Base-by-base conservation (phyloP, 208 protist species). In the Spongospora subterranea region DNA sequence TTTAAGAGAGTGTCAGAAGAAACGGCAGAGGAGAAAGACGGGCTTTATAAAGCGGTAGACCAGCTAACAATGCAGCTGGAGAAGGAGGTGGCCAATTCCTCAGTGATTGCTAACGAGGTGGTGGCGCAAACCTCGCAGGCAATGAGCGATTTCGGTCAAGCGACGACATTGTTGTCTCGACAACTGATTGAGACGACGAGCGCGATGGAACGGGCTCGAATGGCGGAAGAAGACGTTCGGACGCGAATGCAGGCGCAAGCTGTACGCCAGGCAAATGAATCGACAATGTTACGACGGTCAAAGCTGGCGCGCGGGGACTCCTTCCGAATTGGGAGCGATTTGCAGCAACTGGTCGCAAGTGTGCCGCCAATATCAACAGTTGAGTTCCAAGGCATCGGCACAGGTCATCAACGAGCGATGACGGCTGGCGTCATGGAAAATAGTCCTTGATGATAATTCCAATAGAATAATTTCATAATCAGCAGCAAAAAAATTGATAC, bases 231-330 rank as follows among this genome's bases (percentile, higher is more conserved):
- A n/a, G 71, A 82, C 71, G 6, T 6, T 13, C 71, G 71, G 6
- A 35, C 71, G 17, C 71, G 71, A 20, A 6, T 82, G 17, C 35
- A 40, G n/a, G 71, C 71, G 17, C 71, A 82, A 43, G 71, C 71
- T 20, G 71, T 82, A 13, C 71, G 71, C n/a, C 71, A 45, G 71
- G 71, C 71, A 35, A 82, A 35, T n/a, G 71, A 82, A 43, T 6
- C 71, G 17, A 82, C 6, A 6, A 45, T 82, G 71, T 43, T 82
- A 43, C 6, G 71, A 35, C 71, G 71, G 35, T 6, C 17, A 6
- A 82, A 82, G 71, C 71, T 60, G 24, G 24, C 24, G 50, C 6
- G 50, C 6, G 24, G 24, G 6, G 50, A 60, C 6, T 60, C 50
- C 6, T 24, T 60, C 13, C 6, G 50, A 60, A 24, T 6, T 29